phyloP scores from a whole-genome alignment of 352 stramenopile genomes.

The Phytophthora syringae region DNA sequence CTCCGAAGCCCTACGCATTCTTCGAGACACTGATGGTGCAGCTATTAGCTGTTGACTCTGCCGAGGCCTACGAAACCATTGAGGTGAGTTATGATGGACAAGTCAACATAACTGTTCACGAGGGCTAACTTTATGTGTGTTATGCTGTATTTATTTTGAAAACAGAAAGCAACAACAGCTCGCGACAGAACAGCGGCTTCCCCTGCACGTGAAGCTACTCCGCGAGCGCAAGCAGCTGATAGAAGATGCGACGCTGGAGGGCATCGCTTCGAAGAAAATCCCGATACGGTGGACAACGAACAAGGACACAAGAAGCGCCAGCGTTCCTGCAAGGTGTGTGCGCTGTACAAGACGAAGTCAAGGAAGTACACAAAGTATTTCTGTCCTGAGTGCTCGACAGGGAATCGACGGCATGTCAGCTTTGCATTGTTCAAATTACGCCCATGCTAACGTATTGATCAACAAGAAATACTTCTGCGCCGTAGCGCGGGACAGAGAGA shows the following conservation, averaged over 20 bases:
- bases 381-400: background rate
- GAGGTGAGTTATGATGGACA: background rate
- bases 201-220: background rate
- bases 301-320: background rate
- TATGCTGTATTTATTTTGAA: background rate
- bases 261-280: background rate
- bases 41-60: background rate
- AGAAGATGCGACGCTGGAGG: background rate
- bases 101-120: background rate
- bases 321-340: background rate
- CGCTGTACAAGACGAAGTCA: background rate
- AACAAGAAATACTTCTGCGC: constrained; percentile 9
- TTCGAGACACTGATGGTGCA: constrained; percentile 1
- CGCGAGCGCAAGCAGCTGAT: background rate
- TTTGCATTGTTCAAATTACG: background rate
- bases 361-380: constrained; percentile 2
- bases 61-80: background rate
- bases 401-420: background rate
- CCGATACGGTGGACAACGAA: background rate
- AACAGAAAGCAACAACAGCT: background rate
- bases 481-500: background rate
- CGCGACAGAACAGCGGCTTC: background rate
- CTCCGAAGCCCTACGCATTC: background rate
- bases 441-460: background rate
- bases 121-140: background rate